Conservation (phyloP, 2,329 filamentous ascomycete genomes). For the Aureobasidium pullulans region DNA sequence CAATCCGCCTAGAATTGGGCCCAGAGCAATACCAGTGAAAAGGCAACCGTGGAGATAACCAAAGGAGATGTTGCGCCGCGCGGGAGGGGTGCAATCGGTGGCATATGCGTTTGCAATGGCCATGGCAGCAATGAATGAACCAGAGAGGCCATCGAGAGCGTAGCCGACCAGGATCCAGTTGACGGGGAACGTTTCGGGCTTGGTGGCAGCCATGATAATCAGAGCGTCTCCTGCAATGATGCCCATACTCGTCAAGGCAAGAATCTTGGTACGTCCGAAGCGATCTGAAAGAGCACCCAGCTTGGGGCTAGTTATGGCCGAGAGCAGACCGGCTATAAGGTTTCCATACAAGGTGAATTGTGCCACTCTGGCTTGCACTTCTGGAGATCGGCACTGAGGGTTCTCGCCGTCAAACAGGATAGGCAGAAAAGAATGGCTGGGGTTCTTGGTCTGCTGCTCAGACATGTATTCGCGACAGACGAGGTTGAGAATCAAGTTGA, state of each 20-base stretch:
- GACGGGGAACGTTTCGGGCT: constrained; percentile 64
- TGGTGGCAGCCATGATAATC: constrained; percentile 70
- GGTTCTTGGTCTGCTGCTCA: constrained; percentile 54
- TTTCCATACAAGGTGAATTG: constrained; percentile 71
- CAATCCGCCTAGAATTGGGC: constrained; percentile 73
- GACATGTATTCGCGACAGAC: constrained; percentile 78
- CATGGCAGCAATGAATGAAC: constrained; percentile 80
- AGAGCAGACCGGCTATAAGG: constrained; percentile 66
- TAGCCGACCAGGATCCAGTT: constrained; percentile 72
- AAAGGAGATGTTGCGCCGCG: constrained; percentile 72
- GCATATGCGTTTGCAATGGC: constrained; percentile 78
- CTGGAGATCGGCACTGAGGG: constrained; percentile 69
- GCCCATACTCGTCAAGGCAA: constrained; percentile 68
- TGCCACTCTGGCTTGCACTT: constrained; percentile 69
- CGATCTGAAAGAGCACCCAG: constrained; percentile 81
- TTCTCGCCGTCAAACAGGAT: constrained; percentile 62
- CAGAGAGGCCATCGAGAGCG: constrained; percentile 72
- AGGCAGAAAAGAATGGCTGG: constrained; percentile 53
- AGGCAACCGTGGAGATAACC: constrained; percentile 85
- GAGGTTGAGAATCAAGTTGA: constrained; percentile 77
- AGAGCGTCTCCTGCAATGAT: constrained; percentile 66
- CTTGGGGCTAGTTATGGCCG: constrained; percentile 73
- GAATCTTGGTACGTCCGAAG: constrained; percentile 68
- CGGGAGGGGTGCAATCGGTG: constrained; percentile 77
- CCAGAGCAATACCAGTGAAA: constrained; percentile 81